These are phyloP conservation scores for Calonectria honghensis DNA, from an alignment of 2,329 filamentous ascomycete genomes.

Conservation along the genomic window DNA sequence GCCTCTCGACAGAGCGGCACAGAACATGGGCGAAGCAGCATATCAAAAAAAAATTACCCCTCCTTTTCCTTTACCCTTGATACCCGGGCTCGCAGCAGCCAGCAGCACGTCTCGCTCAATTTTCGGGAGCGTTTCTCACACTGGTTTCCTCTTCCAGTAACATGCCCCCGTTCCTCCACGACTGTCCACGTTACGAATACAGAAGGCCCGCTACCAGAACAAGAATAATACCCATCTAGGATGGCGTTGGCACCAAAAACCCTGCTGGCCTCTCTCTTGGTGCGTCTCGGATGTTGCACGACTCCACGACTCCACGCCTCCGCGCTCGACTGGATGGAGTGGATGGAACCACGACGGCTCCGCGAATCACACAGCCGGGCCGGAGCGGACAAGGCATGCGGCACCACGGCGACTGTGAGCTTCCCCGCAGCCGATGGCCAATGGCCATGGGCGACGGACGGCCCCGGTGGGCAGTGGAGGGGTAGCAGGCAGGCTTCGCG, in stretches of 20 bases:
- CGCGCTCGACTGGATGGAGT: constrained; percentile 47
- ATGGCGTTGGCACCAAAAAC: constrained; percentile 30
- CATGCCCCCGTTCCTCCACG: neutral
- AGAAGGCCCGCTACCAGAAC: neutral
- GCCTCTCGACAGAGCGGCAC: constrained; percentile 3
- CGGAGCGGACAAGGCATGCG: constrained; percentile 46
- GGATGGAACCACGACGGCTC: constrained; percentile 47
- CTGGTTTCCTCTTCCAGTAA: constrained; percentile 14
- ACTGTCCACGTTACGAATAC: neutral
- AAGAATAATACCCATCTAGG: constrained; percentile 8
- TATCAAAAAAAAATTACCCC: constrained; percentile 18
- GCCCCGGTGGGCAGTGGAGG: constrained; percentile 30
- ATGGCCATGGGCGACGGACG: constrained; percentile 40
- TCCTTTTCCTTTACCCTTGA: constrained; percentile 21
- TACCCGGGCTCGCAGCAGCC: constrained; percentile 10
- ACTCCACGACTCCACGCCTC: constrained; percentile 44
- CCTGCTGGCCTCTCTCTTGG: constrained; percentile 13
- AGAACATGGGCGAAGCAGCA: constrained; percentile 4
- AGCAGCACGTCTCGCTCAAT: constrained; percentile 9
- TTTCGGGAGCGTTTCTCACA: neutral
- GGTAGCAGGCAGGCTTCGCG: constrained; percentile 23
- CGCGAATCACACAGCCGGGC: constrained; percentile 52
- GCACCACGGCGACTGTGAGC: constrained; percentile 45
- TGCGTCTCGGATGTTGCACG: constrained; percentile 44
- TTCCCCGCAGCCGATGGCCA: constrained; percentile 54